These are phyloP conservation scores for Gymnopilus junonius DNA, from an alignment of 768 basidiomycete genomes.

Conservation along the genomic window DNA sequence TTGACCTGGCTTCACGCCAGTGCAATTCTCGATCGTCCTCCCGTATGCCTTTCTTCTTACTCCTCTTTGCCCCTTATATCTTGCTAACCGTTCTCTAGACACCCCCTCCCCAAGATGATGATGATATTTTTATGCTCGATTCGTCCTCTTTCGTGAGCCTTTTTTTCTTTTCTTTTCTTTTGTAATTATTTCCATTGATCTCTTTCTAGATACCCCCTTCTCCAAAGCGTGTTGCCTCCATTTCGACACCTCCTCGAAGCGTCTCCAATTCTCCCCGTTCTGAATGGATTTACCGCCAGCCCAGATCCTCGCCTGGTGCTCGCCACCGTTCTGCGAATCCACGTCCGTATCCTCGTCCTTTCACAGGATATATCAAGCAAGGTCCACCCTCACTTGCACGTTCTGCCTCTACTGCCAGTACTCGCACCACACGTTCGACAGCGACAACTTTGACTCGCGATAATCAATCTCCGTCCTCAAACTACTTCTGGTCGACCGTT, in stretches of 20 bases:
- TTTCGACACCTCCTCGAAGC: slow-evolving; percentile 26
- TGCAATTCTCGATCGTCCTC: slow-evolving; percentile 22
- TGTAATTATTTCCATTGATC: background rate
- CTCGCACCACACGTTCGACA: slow-evolving; percentile 14
- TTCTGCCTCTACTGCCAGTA: slow-evolving; percentile 25
- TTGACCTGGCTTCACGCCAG: slow-evolving; percentile 54
- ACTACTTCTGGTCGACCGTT: slow-evolving; percentile 43
- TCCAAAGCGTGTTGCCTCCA: slow-evolving; percentile 25
- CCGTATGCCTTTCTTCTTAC: slow-evolving; percentile 13
- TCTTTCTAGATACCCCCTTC: slow-evolving; percentile 17
- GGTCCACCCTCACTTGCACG: slow-evolving; percentile 31
- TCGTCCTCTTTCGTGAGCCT: slow-evolving; percentile 4
- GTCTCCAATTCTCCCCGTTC: slow-evolving; percentile 30
- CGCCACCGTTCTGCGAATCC: slow-evolving; percentile 24
- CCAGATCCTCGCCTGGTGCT: slow-evolving; percentile 36
- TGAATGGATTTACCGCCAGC: slow-evolving; percentile 54
- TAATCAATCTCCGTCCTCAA: slow-evolving; percentile 11
- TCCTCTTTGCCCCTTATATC: background rate
- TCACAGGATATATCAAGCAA: slow-evolving; percentile 30
- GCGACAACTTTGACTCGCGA: background rate
- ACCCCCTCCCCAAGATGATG: slow-evolving; percentile 17
- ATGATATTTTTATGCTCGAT: slow-evolving; percentile 23
- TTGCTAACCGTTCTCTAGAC: slow-evolving; percentile 8
- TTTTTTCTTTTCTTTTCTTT: background rate
- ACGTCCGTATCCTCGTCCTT: slow-evolving; percentile 32